Evolutionary conservation across 331 rosid genomes (phyloP), one percentile per base, ranked within the genome.

Genomic region (Arachis monticola): DNA sequence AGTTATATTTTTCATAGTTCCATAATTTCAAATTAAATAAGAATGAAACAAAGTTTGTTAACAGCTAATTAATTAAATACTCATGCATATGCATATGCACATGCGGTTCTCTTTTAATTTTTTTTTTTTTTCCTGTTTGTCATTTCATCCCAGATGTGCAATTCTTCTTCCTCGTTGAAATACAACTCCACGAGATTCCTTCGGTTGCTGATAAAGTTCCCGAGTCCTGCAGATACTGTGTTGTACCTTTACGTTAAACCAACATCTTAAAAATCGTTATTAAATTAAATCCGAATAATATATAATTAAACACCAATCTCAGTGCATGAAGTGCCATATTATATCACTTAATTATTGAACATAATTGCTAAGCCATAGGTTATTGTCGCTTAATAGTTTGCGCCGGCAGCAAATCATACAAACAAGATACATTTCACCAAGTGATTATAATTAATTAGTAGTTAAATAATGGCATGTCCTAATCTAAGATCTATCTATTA

Each of bases 141-240:
- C 78, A 74, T 41, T 38, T 57, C 67, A 69, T 74, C 57, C 73
- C 73, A 77, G 82, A 64, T 78, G 80, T 82, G 69, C 75, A 83
- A 32, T 31, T 70, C 67, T 31, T 70, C 67, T 60, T 51, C 75
- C 81, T 74, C 81, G 81, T 78, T 78, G 51, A 83, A 60, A 70
- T 83, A 74, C 74, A 79, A 79, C 72, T 58, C 84, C 81, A 83
- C 76, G 81, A 76, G 87, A 83, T 83, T 79, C 87, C 84, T 79
- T 79, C 47, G 64, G 71, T 76, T 52, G 46, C 53, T 55, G 56
- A 75, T 71, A 76, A 79, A 75, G 81, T 71, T 75, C 76, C 76
- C 76, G 52, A 78, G 76, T 74, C 79, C 58, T 66, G 83, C 11
- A 45, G 81, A 83, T 79, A 65, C 77, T 50, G 60, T 63, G 75